phyloP scores from a whole-genome alignment of 1,284 basidiomycete genomes.

The Puccinia horiana region DNA sequence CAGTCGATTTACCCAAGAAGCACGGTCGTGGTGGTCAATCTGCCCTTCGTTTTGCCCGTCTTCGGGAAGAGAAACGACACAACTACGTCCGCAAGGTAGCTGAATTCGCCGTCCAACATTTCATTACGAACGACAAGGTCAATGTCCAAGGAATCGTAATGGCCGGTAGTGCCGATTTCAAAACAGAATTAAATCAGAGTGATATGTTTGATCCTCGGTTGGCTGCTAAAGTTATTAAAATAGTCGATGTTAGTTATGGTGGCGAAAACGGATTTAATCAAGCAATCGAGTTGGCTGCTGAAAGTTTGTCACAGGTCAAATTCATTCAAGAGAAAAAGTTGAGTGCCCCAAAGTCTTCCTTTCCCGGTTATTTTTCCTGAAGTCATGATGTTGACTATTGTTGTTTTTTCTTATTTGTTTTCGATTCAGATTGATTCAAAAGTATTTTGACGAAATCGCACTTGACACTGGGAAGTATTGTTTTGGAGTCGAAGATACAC shows the following conservation, averaged over 20 bases:
- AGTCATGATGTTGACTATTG: not conserved
- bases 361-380: not conserved
- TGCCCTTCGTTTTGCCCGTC: conserved; percentile 98
- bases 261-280: conserved; percentile 99
- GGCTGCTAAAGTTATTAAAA: conserved; percentile 86
- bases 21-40: conserved; percentile 98
- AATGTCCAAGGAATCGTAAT: conserved; percentile 97
- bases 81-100: conserved; percentile 99
- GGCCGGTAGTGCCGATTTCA: conserved; percentile 97
- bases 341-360: conserved; percentile 28
- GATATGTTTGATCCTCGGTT: conserved; percentile 94
- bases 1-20: conserved; percentile 98
- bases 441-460: conserved; percentile 99
- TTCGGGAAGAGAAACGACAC: conserved; percentile 98
- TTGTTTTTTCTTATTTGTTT: not conserved
- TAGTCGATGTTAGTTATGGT: conserved; percentile 97
- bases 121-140: conserved; percentile 96
- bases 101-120: conserved; percentile 94
- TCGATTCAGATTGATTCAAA: conserved; percentile 72
- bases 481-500: conserved; percentile 95
- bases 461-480: conserved; percentile 97
- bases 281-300: conserved; percentile 95
- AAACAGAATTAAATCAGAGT: conserved; percentile 92
- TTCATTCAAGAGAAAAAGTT: conserved; percentile 95
- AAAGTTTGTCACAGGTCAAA: conserved; percentile 95